Evolutionary conservation across 1,284 basidiomycete species (phyloP).

Genomic region (Termitomyces sp.): DNA sequence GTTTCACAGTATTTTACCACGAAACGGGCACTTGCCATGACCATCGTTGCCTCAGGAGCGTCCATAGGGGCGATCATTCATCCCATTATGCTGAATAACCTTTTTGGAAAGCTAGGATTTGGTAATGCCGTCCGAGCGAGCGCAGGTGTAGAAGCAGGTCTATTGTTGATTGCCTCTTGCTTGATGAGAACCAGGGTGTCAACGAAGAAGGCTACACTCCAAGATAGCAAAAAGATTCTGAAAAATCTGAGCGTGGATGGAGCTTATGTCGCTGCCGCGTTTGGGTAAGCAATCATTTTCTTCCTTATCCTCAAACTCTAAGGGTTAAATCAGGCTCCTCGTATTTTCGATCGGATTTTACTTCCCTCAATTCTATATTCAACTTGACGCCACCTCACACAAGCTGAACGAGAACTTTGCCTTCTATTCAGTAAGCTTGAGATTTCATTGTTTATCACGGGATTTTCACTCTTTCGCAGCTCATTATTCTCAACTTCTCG

Average conservation of each 20-base stretch:
- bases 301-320: not conserved
- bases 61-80: conserved; percentile 11
- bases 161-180: conserved; percentile 25
- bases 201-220: conserved; percentile 6
- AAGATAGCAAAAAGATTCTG: conserved; percentile 11
- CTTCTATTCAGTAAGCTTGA: conserved; percentile 14
- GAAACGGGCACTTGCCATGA: conserved; percentile 32
- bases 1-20: conserved; percentile 29
- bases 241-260: conserved; percentile 6
- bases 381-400: conserved; percentile 14
- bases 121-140: conserved; percentile 26
- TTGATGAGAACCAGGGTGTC: conserved; percentile 25
- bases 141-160: conserved; percentile 20
- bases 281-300: conserved; percentile 4
- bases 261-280: conserved; percentile 8
- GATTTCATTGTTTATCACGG: not conserved
- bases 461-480: conserved; percentile 13
- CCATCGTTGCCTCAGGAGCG: conserved; percentile 24
- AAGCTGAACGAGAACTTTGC: conserved; percentile 12
- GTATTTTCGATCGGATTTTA: conserved; percentile 15
- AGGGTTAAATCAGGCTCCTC: not conserved
- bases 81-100: conserved; percentile 19
- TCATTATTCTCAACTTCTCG: conserved; percentile 29
- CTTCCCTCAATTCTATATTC: conserved; percentile 18
- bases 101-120: conserved; percentile 26